Conservation (phyloP, 768 basidiomycete genomes). For the Cubamyces lactineus region DNA sequence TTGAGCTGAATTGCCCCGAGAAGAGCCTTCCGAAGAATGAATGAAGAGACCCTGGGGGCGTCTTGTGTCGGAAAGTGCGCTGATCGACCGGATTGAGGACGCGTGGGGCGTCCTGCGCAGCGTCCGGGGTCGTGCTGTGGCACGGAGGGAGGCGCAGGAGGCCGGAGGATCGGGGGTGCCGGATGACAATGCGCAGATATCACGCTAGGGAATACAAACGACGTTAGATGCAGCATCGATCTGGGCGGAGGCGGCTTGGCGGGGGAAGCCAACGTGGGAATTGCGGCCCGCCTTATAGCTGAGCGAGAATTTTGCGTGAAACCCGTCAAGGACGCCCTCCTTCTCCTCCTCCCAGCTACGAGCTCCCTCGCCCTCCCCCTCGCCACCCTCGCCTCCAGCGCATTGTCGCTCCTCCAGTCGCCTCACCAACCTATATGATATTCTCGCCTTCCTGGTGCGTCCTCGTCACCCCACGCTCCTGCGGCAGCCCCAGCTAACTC, state of each 20-base stretch:
- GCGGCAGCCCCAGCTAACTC: neutral
- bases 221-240: slow-evolving; percentile 19
- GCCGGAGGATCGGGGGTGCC: neutral
- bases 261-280: slow-evolving; percentile 19
- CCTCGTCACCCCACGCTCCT: neutral
- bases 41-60: neutral
- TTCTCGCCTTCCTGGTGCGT: slow-evolving; percentile 25
- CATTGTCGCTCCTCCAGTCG: slow-evolving; percentile 14
- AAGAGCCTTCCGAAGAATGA: neutral
- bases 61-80: neutral
- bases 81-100: neutral
- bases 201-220: neutral
- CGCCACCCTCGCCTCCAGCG: slow-evolving; percentile 13
- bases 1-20: neutral
- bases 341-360: slow-evolving; percentile 5
- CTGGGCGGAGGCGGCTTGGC: slow-evolving; percentile 29
- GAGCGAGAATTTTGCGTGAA: slow-evolving; percentile 16
- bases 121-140: neutral
- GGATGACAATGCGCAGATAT: neutral
- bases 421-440: slow-evolving; percentile 30
- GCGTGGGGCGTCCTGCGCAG: too few species aligned
- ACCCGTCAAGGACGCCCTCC: slow-evolving; percentile 16
- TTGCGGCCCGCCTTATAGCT: slow-evolving; percentile 7
- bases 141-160: neutral
- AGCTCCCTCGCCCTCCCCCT: neutral